Evolutionary conservation across 768 basidiomycete species (phyloP).

Genomic region (Pisolithus tinctorius): DNA sequence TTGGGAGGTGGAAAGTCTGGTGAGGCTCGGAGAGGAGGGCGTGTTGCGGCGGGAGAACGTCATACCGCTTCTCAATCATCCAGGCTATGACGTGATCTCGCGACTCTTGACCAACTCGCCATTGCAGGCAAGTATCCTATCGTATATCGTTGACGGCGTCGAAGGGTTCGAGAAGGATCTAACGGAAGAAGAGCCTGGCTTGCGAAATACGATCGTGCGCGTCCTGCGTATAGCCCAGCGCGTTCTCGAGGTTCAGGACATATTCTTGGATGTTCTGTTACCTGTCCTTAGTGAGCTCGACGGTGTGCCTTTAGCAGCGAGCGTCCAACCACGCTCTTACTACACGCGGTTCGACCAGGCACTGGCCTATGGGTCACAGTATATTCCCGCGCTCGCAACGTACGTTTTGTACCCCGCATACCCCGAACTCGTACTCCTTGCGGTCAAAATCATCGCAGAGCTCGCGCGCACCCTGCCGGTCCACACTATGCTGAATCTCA

Average conservation of each 20-base stretch:
- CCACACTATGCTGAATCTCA: conserved; percentile 66
- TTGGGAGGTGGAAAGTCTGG: conserved; percentile 72
- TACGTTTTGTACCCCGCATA: conserved; percentile 66
- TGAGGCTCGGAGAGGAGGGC: conserved; percentile 50
- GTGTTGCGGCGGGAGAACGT: conserved; percentile 46
- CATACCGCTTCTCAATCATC: conserved; percentile 59
- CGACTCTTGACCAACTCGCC: conserved; percentile 67
- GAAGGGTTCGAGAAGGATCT: conserved; percentile 68
- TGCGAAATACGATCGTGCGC: conserved; percentile 69
- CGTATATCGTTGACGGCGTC: conserved; percentile 76
- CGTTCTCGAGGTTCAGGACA: conserved; percentile 77
- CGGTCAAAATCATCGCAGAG: conserved; percentile 66
- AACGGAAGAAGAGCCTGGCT: conserved; percentile 63
- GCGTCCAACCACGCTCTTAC: conserved; percentile 55
- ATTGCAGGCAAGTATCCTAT: conserved; percentile 67
- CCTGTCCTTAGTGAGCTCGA: conserved; percentile 68
- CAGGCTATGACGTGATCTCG: conserved; percentile 82
- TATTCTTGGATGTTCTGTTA: conserved; percentile 84
- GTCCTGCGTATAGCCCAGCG: conserved; percentile 78
- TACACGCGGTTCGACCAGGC: conserved; percentile 73
- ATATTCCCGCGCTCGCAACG: conserved; percentile 76
- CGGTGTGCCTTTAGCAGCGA: conserved; percentile 46
- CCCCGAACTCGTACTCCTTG: conserved; percentile 66
- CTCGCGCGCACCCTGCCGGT: conserved; percentile 65
- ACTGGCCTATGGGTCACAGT: conserved; percentile 59